Evolutionary conservation across 2,329 filamentous ascomycete species (phyloP).

Genomic region (Pseudogymnoascus sp.): DNA sequence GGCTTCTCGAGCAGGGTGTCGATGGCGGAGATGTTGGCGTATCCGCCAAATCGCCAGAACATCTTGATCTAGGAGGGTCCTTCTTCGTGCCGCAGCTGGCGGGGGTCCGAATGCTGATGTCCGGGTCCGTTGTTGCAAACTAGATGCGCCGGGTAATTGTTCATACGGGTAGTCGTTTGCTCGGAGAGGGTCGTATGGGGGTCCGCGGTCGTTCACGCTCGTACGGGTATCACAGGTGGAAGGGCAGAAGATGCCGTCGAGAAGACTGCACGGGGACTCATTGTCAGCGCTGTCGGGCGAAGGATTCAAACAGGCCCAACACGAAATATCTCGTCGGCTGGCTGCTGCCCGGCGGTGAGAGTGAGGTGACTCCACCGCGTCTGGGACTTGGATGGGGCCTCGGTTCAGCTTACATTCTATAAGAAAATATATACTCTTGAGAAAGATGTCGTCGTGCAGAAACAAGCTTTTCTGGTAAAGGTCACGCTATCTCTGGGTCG

Average conservation of each 20-base stretch:
- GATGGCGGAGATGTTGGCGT: slow-evolving; percentile 94
- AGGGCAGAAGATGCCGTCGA: not conserved
- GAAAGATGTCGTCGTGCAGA: slow-evolving; percentile 5
- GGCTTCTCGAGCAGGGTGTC: slow-evolving; percentile 94
- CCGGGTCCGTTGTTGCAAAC: slow-evolving; percentile 17
- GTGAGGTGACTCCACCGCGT: not conserved
- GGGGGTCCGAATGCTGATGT: slow-evolving; percentile 19
- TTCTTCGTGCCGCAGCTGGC: slow-evolving; percentile 23
- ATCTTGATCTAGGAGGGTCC: slow-evolving; percentile 52
- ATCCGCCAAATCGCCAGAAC: slow-evolving; percentile 99
- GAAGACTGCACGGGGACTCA: not conserved
- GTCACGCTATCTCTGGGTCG: slow-evolving; percentile 8
- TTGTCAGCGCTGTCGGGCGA: slow-evolving; percentile 2
- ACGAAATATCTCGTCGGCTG: not conserved
- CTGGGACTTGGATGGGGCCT: not conserved
- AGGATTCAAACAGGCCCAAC: not conserved
- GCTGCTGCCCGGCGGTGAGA: not conserved
- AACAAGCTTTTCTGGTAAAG: slow-evolving; percentile 3
- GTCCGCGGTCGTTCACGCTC: slow-evolving; percentile 1
- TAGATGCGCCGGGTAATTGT: slow-evolving; percentile 19
- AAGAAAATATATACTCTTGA: slow-evolving; percentile 9
- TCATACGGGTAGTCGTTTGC: slow-evolving; percentile 24
- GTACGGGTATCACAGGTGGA: slow-evolving; percentile 6
- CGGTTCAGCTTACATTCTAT: slow-evolving; percentile 7
- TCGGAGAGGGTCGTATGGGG: slow-evolving; percentile 3